Base-by-base conservation (phyloP, 805 yeast genomes). In the Metschnikowia bowlesiae region DNA sequence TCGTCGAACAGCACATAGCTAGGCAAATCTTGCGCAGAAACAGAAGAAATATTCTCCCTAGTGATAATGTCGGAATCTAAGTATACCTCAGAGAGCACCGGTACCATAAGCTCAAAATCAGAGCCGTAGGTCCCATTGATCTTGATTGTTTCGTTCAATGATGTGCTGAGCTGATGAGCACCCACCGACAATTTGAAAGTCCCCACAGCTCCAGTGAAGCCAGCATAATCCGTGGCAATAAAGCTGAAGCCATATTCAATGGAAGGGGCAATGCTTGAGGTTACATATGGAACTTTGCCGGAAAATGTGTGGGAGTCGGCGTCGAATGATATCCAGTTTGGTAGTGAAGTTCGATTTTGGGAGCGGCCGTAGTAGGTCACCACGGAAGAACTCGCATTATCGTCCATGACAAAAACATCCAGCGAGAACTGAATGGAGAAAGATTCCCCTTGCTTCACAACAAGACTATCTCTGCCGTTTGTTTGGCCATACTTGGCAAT, bases 261-360 rank as follows among this genome's bases (percentile, higher is more conserved):
- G 38, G 96, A 88, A 9, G 97, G 98, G 0, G 99, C 99, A 58
- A 89, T 85, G 14, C 79, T 76, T 2, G 97, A 87, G 57, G 88
- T 85, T 32, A 88, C 88, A 7, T 85, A 74, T 9, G 99, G 99
- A 1, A 96, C 92, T 1, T 85, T 84, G 32, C 99, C 99, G 39
- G 82, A 75, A 67, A 90, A 92, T 18, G 87, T 78, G 55, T 89
- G 70, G 36, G 75, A 73, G 48, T 72, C 71, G 5, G 78, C 60
- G 61, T 89, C 84, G 63, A 92, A 94, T 48, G 70, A 67, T 46
- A 89, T 72, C 98, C 99, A 94, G 62, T 82, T 85, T 36, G 99
- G 99, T 49, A 94, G 74, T 2, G 99, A 92, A 1, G 96, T 80
- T 63, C 91, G 81, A 65, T 88, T 89, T 11, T 75, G 69, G n/a